Evolutionary conservation across 371 early-diverging fungal genomes (phyloP).

Genomic region (Batkoa obscura): DNA sequence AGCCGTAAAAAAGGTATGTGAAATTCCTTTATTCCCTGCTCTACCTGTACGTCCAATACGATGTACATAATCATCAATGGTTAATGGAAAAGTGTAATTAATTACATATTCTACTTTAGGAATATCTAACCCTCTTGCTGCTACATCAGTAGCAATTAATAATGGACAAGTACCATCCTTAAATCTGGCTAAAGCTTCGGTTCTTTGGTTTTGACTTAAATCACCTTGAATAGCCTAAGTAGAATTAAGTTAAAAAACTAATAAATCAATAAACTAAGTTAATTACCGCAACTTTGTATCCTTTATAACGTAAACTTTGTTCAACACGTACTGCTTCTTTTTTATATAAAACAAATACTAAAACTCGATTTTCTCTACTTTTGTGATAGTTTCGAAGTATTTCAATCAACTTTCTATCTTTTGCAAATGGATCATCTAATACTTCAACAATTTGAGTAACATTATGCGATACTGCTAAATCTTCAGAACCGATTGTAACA

Average conservation of each 20-base stretch:
- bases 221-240: conserved; percentile 62
- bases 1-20: conserved; percentile 87
- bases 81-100: conserved; percentile 94
- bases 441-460: conserved; percentile 92
- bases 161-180: conserved; percentile 48
- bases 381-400: conserved; percentile 66
- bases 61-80: conserved; percentile 88
- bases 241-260: not conserved
- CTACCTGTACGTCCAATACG: conserved; percentile 95
- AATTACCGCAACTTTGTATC: conserved; percentile 44
- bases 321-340: conserved; percentile 80
- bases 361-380: conserved; percentile 50
- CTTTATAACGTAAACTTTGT: conserved; percentile 36
- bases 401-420: conserved; percentile 62
- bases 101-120: conserved; percentile 95
- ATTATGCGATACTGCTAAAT: conserved; percentile 74
- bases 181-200: conserved; percentile 44
- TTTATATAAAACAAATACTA: conserved; percentile 87
- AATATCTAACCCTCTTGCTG: conserved; percentile 92
- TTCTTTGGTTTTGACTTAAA: conserved; percentile 48
- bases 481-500: conserved; percentile 83
- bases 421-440: conserved; percentile 44
- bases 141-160: conserved; percentile 88
- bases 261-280: not conserved
- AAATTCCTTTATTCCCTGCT: conserved; percentile 75